phyloP scores from a whole-genome alignment of 106 monocot species.

The Platanthera zijinensis region DNA sequence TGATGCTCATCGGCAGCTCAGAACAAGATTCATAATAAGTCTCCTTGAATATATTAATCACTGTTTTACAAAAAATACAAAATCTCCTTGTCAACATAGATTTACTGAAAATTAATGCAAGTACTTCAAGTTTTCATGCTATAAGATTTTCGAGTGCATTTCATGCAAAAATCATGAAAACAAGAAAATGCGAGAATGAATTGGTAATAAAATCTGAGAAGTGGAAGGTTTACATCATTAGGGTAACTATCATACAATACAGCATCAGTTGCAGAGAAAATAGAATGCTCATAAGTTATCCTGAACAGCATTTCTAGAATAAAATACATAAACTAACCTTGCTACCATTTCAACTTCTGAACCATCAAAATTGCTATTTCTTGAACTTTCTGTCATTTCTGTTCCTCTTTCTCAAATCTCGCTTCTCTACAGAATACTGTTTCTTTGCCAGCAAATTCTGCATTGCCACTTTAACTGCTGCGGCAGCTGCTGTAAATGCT shows the following conservation, averaged over 20 bases:
- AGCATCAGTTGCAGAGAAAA: background rate
- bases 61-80: too few species aligned
- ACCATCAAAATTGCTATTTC: background rate
- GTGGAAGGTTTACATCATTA: background rate
- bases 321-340: background rate
- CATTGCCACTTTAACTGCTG: slow-evolving; percentile 56
- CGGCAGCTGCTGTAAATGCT: slow-evolving; percentile 25
- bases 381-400: slow-evolving; percentile 72
- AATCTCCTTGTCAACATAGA: too few species aligned
- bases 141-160: too few species aligned
- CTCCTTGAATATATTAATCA: too few species aligned
- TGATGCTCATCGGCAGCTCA: too few species aligned
- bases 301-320: background rate
- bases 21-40: too few species aligned
- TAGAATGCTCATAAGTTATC: background rate
- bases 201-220: background rate
- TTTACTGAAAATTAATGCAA: too few species aligned
- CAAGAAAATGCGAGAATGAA: background rate
- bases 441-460: slow-evolving; percentile 78
- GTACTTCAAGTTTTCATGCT: too few species aligned
- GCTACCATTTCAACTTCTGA: background rate
- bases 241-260: background rate
- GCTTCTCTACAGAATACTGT: slow-evolving; percentile 72
- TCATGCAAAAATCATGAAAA: background rate
- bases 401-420: slow-evolving; percentile 64